These are phyloP conservation scores for Artemisia tridentata DNA, from an alignment of 129 eudicot species.

Conservation along the genomic window DNA sequence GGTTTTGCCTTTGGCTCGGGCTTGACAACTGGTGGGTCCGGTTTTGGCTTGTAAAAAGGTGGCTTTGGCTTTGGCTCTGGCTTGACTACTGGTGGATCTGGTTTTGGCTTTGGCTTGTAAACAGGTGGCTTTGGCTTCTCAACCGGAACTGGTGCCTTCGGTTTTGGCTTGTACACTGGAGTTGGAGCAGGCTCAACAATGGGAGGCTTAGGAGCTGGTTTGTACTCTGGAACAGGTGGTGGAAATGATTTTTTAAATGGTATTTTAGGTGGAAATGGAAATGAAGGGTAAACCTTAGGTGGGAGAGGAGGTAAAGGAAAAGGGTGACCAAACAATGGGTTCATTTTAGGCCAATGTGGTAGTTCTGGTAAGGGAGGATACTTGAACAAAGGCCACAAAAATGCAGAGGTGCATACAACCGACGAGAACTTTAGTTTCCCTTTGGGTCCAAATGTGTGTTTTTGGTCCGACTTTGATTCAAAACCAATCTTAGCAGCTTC, in stretches of 20 bases:
- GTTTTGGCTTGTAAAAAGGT: constrained; percentile 15
- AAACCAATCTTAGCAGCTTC: constrained; percentile 50
- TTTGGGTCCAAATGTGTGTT: constrained; percentile 51
- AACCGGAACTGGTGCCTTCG: constrained; percentile 9
- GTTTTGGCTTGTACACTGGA: constrained; percentile 36
- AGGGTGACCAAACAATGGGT: constrained; percentile 35
- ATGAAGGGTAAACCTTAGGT: constrained; percentile 31
- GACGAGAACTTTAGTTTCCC: constrained; percentile 68
- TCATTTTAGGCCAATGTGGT: constrained; percentile 38
- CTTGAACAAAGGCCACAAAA: constrained; percentile 69
- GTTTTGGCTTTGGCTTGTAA: constrained; percentile 16
- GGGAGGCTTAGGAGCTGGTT: constrained; percentile 16
- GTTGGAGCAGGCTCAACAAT: constrained; percentile 33
- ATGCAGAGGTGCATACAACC: constrained; percentile 61
- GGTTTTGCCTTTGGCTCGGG: constrained; percentile 27
- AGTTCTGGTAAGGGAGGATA: constrained; percentile 55
- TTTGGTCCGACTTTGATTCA: constrained; percentile 37
- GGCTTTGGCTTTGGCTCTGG: neutral
- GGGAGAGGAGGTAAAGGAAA: constrained; percentile 46
- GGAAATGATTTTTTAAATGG: constrained; percentile 23
- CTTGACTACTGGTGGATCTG: neutral
- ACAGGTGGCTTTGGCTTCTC: constrained; percentile 20
- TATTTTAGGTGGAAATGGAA: constrained; percentile 30
- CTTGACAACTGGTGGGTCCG: constrained; percentile 4
- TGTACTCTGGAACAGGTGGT: constrained; percentile 23